A percentile compares a stretch with the other conserved stretches of the same genome.
phyloP scores from a whole-genome alignment of 1,284 basidiomycete species.

The Cutaneotrichosporon sp. region DNA sequence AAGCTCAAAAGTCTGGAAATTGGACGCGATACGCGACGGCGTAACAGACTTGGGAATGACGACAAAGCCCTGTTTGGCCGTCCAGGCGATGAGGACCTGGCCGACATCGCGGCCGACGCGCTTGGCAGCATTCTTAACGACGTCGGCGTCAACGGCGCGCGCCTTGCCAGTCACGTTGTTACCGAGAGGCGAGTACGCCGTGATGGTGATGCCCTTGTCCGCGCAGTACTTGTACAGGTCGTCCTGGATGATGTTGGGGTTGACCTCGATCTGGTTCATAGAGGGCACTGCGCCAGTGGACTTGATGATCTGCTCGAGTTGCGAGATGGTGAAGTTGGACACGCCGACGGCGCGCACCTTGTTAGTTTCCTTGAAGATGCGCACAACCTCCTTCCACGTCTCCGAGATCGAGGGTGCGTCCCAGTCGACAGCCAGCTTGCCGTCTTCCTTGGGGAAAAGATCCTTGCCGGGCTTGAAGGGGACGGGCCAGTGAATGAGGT shows the following conservation, averaged over 20 bases:
- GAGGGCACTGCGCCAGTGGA: constrained; percentile 75
- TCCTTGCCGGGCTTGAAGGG: constrained; percentile 66
- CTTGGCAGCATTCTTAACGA: constrained; percentile 63
- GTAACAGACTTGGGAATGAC: constrained; percentile 72
- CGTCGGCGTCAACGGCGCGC: constrained; percentile 47
- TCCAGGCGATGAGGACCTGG: constrained; percentile 71
- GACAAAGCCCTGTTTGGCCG: constrained; percentile 49
- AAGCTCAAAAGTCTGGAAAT: constrained; percentile 68
- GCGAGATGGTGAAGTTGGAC: constrained; percentile 72
- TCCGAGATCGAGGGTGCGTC: constrained; percentile 34
- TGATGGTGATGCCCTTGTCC: constrained; percentile 71
- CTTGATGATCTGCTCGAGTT: constrained; percentile 67
- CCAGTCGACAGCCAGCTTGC: constrained; percentile 31
- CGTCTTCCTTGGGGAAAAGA: constrained; percentile 56
- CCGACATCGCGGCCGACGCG: constrained; percentile 63
- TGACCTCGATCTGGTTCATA: constrained; percentile 80
- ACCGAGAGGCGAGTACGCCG: constrained; percentile 52
- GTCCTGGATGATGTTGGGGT: constrained; percentile 59
- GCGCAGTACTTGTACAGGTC: constrained; percentile 54
- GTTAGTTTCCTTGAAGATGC: constrained; percentile 44
- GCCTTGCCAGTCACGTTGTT: constrained; percentile 56
- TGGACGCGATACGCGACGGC: constrained; percentile 58
- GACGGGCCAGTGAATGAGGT: constrained; percentile 85
- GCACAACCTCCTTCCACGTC: constrained; percentile 51
- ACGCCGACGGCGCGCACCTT: constrained; percentile 57